Evolutionary conservation across 129 eudicot genomes (phyloP).

Genomic region (Gnaphalium uliginosum): DNA sequence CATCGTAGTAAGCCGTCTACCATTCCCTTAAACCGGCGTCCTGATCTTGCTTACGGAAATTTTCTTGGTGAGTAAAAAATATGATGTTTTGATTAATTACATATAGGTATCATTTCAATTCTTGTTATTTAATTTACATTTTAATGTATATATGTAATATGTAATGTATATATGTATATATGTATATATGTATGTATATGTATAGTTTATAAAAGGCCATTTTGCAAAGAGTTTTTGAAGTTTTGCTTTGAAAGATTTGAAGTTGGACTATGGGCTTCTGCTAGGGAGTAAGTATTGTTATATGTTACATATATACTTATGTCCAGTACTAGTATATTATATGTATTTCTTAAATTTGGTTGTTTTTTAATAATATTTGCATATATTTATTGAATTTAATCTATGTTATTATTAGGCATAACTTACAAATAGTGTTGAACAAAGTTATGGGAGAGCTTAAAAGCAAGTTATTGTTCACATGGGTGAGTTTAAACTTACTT

Average conservation of each 20-base stretch:
- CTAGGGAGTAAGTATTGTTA: conserved; percentile 44
- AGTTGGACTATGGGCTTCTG: conserved; percentile 67
- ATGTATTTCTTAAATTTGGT: not conserved
- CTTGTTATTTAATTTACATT: not conserved
- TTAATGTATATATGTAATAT: not conserved
- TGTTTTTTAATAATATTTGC: not conserved
- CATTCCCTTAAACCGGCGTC: conserved; percentile 18
- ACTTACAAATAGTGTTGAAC: conserved; percentile 37
- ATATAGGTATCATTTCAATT: not conserved
- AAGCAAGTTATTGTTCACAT: conserved; percentile 51
- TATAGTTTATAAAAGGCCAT: conserved; percentile 66
- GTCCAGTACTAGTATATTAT: too few species aligned
- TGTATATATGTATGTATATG: not conserved
- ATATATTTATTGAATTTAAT: not conserved
- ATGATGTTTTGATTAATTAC: not conserved
- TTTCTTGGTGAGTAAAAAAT: conserved; percentile 27
- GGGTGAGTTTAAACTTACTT: conserved; percentile 44
- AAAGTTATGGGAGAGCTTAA: conserved; percentile 31
- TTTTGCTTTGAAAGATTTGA: conserved; percentile 68
- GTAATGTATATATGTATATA: not conserved
- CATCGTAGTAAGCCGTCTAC: conserved; percentile 10
- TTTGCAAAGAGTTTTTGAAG: conserved; percentile 46
- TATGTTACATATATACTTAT: not conserved
- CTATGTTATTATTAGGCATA: conserved; percentile 35
- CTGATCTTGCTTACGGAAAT: conserved; percentile 28